Base-by-base conservation (phyloP, 2,329 filamentous ascomycete species). In the Metarhizium guizhouense region DNA sequence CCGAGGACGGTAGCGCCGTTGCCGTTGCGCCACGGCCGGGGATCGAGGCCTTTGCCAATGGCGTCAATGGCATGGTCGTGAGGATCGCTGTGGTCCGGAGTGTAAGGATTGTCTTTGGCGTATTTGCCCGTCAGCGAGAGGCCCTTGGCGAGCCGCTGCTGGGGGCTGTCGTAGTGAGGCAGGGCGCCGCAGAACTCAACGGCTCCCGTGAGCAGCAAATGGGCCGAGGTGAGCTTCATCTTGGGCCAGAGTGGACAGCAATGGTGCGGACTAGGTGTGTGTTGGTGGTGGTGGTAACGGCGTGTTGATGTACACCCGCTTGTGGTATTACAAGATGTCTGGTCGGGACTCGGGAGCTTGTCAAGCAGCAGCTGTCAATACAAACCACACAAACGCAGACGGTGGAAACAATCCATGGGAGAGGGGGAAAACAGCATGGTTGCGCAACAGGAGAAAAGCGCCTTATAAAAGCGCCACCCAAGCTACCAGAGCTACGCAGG, bases 1-100 rank as follows among this genome's bases (percentile, higher is more conserved):
- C 87, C 87, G 25, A 89, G 72, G 14, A 90, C 81, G 10, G 79
- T 83, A 16, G 84, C 77, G 25, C 87, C 87, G 29, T 81, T 65
- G 29, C 84, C 84, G 64, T 85, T 85, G 38, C 83, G 76, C 67
- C 75, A 84, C 1, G 86, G 86, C 54, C 85, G 70, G 30, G 86
- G 86, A 60, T 87, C 78, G n/a, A 87, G 72, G 11, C 77, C 72
- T 2, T 83, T 73, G 13, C 78, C 80, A 47, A 85, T 66, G 5
- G 83, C 69, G 66, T 89, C 85, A 45, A 87, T 70, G 47, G 83
- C 80, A 56, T 72, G 72, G 67, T 88, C 85, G 58, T 82, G 78
- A 0, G 82, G 82, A 61, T 88, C 84, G 52, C 73, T 75, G 63
- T 81, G 72, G 7, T 72, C 80, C 0, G 83, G 83, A 11, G 75